phyloP scores from a whole-genome alignment of 2,329 filamentous ascomycete species.

The Metarhizium humberi region DNA sequence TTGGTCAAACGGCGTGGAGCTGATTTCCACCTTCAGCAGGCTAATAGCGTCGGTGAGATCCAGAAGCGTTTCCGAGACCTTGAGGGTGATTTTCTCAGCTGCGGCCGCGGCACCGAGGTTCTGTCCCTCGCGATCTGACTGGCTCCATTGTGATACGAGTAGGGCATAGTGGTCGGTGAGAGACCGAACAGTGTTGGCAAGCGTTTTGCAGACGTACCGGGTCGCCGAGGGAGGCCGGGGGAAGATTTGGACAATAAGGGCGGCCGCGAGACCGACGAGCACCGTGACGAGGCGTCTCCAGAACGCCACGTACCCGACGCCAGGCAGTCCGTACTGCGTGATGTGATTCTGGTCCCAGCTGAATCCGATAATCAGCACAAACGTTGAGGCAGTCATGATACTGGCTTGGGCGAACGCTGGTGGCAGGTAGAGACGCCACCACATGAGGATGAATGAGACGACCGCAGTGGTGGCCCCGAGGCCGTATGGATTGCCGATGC shows the following conservation, averaged over 20 bases:
- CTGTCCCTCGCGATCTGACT: constrained; percentile 15
- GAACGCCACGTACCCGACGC: constrained; percentile 36
- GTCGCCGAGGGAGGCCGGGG: constrained; percentile 37
- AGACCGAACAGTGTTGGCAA: constrained; percentile 32
- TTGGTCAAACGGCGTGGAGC: constrained; percentile 20
- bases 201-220: constrained; percentile 31
- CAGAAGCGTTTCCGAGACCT: constrained; percentile 18
- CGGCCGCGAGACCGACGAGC: constrained; percentile 32
- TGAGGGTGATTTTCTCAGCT: constrained; percentile 19
- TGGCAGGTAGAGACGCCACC: constrained; percentile 25
- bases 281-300: constrained; percentile 36
- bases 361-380: constrained; percentile 34
- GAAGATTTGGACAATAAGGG: constrained; percentile 35
- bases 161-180: constrained; percentile 40
- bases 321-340: constrained; percentile 33
- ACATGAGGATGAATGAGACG: constrained; percentile 23
- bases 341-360: constrained; percentile 36
- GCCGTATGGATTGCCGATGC: constrained; percentile 39
- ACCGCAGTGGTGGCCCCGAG: constrained; percentile 35
- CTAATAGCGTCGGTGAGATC: constrained; percentile 16
- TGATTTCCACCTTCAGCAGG: constrained; percentile 21
- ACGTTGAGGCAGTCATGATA: constrained; percentile 27
- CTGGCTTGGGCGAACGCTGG: constrained; percentile 17
- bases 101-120: constrained; percentile 18
- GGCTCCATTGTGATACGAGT: constrained; percentile 33